Base-by-base conservation (phyloP, 2,329 filamentous ascomycete species). In the Talaromyces sp. region DNA sequence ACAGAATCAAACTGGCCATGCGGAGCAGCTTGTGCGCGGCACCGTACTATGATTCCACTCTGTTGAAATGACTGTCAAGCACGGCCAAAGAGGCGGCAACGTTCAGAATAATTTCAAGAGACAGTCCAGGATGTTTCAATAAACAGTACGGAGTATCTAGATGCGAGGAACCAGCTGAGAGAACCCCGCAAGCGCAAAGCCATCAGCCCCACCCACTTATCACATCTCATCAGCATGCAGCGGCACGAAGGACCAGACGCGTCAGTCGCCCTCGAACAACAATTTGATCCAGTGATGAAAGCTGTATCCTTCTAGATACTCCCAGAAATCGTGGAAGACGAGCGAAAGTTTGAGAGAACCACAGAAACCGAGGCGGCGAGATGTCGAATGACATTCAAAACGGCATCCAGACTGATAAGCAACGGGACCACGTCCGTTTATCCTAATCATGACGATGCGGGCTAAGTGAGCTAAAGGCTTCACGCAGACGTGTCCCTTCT, bases 401-500 rank as follows among this genome's bases (percentile, higher is more conserved):
- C 43, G 30, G 43, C 43, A 46, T 46, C 43, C 30, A 46, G 16
- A 20, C 43, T 20, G 43, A 46, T 4, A 16, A 46, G 43, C 43
- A 33, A 46, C 27, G 22, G 30, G 43, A 20, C 43, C 43, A 20
- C 29, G 43, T 46, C 30, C 43, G 43, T 46, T 46, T 35, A 35
- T 46, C 16, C 29, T 46, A 35, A 11, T 20, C 30, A 35, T 46
- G 27, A 4, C 29, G 35, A 11, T 46, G n/a, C 16, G 20, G 27
- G 35, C 22, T 8, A n/a, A 5, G 16, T 6, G 43, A 46, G 29
- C 29, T 46, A 35, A 46, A 13, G 35, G 27, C 7, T 46, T 46
- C 35, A 29, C 22, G 43, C 43, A 46, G 43, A 46, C 43, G 30
- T 46, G 43, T 29, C 43, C 43, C 22, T 45, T 45, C 42, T 32